Conservation (phyloP, 306 rosid genomes). For the Macrotyloma uniflorum region DNA sequence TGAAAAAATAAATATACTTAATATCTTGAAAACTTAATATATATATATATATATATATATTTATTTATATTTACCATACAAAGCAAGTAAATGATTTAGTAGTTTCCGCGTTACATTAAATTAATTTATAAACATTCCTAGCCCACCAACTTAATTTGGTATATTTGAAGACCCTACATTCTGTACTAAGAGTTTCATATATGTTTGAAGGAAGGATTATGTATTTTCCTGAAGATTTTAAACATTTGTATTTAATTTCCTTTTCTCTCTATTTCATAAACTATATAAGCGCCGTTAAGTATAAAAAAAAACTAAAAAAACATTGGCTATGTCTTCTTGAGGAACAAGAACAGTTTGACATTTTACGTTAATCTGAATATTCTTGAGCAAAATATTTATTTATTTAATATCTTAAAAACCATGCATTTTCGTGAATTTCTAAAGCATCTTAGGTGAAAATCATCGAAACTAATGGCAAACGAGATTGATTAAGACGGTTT, state of each 20-base stretch:
- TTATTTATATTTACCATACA: background rate
- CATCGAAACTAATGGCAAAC: constrained; percentile 35
- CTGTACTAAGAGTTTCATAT: background rate
- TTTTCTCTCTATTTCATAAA: background rate
- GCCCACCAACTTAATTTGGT: background rate
- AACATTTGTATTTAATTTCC: no score
- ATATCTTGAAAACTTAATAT: background rate
- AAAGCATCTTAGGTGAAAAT: constrained; percentile 32
- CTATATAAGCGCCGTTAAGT: background rate
- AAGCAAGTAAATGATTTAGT: background rate
- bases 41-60: no score
- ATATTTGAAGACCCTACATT: background rate
- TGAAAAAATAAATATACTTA: background rate
- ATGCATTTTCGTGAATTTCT: constrained; percentile 36
- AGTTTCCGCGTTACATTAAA: background rate
- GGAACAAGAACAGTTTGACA: background rate
- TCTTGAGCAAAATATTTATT: background rate
- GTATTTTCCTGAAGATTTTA: background rate
- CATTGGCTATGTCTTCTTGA: no score
- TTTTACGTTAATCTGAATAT: background rate
- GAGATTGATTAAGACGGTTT: constrained; percentile 1
- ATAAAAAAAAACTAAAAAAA: background rate
- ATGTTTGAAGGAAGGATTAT: background rate
- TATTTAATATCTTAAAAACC: background rate
- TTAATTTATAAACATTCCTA: background rate